These are phyloP conservation scores for Rhamnella rubrinervis DNA, from an alignment of 331 rosid genomes.

Conservation along the genomic window DNA sequence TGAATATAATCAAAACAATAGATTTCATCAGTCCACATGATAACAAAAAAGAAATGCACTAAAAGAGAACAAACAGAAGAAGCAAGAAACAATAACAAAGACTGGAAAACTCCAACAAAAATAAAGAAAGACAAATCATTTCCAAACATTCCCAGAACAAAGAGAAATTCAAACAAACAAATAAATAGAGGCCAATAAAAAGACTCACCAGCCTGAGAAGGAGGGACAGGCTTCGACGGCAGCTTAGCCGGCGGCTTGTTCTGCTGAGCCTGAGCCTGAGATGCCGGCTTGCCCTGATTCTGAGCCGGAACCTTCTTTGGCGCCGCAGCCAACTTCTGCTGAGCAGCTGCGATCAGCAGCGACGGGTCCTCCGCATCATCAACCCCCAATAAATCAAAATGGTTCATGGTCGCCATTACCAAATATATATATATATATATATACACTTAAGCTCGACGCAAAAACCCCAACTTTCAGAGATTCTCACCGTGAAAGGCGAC, in stretches of 20 bases:
- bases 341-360: slow-evolving; percentile 62
- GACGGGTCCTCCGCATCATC: slow-evolving; percentile 89
- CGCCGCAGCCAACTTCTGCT: slow-evolving; percentile 39
- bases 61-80: no score
- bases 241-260: slow-evolving; percentile 58
- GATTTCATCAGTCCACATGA: no score
- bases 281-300: slow-evolving; percentile 35
- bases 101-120: neutral
- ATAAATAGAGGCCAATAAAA: neutral
- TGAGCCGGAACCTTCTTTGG: slow-evolving; percentile 52
- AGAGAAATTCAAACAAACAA: neutral
- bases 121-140: neutral
- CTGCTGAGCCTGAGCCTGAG: slow-evolving; percentile 32
- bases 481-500: slow-evolving; percentile 27
- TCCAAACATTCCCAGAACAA: neutral
- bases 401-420: slow-evolving; percentile 78
- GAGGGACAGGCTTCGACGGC: slow-evolving; percentile 86
- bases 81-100: no score
- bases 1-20: no score
- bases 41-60: no score
- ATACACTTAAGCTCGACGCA: neutral
- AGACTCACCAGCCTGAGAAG: slow-evolving; percentile 78
- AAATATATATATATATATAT: no score
- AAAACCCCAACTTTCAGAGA: slow-evolving; percentile 21
- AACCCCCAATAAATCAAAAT: slow-evolving; percentile 87